Conservation (phyloP, 2,329 filamentous ascomycete genomes). For the Corynespora cassiicola region DNA sequence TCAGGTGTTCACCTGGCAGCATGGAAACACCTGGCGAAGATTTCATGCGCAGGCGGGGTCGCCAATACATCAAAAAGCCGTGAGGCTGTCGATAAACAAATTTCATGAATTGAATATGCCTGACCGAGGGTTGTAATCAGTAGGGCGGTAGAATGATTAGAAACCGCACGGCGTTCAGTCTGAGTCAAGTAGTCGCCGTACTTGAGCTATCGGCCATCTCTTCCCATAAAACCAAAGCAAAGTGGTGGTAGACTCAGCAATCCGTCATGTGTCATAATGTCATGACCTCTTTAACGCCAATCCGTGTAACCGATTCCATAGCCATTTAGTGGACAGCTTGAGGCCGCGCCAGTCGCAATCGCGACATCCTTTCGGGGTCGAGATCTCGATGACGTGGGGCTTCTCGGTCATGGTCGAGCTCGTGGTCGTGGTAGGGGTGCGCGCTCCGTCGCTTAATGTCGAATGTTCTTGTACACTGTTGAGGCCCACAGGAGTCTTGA, state of each 20-base stretch:
- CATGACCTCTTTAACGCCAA: slow-evolving; percentile 41
- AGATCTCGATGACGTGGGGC: slow-evolving; percentile 20
- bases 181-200: slow-evolving; percentile 1
- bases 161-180: not conserved
- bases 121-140: slow-evolving; percentile 1
- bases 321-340: slow-evolving; percentile 36
- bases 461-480: slow-evolving; percentile 34
- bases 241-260: slow-evolving; percentile 12
- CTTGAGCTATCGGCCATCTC: not conserved
- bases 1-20: too few species aligned
- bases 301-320: slow-evolving; percentile 40
- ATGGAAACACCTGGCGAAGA: too few species aligned
- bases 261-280: slow-evolving; percentile 15
- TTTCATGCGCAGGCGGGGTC: slow-evolving; percentile 1
- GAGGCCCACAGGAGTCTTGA: slow-evolving; percentile 46
- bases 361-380: slow-evolving; percentile 29
- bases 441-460: slow-evolving; percentile 29
- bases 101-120: slow-evolving; percentile 8
- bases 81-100: slow-evolving; percentile 5
- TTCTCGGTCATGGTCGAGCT: slow-evolving; percentile 32
- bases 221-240: slow-evolving; percentile 7
- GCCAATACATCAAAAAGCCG: not conserved
- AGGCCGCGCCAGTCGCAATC: slow-evolving; percentile 39
- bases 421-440: slow-evolving; percentile 28
- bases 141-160: not conserved